Percentiles rank a stretch among this genome's conserved stretches.
Conservation (phyloP, 2,329 filamentous ascomycete species). For the Colletotrichum lupini region DNA sequence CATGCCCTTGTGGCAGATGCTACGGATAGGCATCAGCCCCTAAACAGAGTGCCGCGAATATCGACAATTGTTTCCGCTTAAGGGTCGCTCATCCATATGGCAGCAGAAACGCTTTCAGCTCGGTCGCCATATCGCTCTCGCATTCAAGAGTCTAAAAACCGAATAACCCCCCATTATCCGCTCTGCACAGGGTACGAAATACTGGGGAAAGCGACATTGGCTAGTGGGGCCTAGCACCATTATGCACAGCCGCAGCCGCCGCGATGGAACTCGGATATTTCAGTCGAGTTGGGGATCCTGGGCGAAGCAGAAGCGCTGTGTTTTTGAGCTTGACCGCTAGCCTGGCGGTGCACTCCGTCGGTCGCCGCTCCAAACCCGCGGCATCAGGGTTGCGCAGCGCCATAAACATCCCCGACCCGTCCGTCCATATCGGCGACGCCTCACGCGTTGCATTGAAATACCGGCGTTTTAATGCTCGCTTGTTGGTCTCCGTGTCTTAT, state of each 20-base stretch:
- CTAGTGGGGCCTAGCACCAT: slow-evolving; percentile 16
- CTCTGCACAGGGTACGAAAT: neutral
- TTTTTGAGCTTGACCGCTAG: neutral
- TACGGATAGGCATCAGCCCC: neutral
- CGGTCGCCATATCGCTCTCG: slow-evolving; percentile 5
- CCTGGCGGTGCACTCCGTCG: slow-evolving; percentile 28
- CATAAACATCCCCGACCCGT: neutral
- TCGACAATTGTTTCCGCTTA: slow-evolving; percentile 5
- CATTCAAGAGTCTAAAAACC: slow-evolving; percentile 11
- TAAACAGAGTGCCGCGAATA: neutral
- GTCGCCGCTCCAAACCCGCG: slow-evolving; percentile 17
- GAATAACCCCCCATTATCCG: neutral
- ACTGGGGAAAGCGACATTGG: neutral
- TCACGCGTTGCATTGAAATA: neutral
- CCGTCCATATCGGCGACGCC: neutral
- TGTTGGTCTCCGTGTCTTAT: neutral
- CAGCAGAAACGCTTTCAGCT: neutral
- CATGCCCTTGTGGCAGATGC: neutral
- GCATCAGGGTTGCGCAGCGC: slow-evolving; percentile 28
- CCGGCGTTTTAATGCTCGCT: neutral
- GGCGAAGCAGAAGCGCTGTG: neutral
- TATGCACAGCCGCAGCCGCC: slow-evolving; percentile 33
- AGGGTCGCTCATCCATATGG: neutral
- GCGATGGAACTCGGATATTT: slow-evolving; percentile 12
- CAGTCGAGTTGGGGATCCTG: slow-evolving; percentile 5